Percentiles rank a stretch among this genome's conserved stretches.
Evolutionary conservation across 2,329 filamentous ascomycete genomes (phyloP).

Genomic region (Exophiala calicioides): DNA sequence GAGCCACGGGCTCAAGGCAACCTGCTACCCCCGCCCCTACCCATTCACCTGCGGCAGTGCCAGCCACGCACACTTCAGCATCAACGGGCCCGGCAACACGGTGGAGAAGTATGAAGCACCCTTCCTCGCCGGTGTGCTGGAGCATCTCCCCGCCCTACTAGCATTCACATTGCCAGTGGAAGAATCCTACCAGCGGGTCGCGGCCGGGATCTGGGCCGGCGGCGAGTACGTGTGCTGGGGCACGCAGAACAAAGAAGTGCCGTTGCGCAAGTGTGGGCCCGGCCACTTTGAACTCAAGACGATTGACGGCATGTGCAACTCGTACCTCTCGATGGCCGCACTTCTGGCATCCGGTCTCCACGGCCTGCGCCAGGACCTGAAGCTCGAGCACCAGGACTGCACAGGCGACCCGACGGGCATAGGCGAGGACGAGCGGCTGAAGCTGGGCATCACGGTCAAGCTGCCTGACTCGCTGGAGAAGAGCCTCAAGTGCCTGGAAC

Average conservation of each 20-base stretch:
- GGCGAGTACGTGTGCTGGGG: constrained; percentile 79
- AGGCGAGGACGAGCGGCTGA: constrained; percentile 33
- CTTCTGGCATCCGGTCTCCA: constrained; percentile 61
- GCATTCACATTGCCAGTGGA: constrained; percentile 69
- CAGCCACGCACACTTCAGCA: constrained; percentile 69
- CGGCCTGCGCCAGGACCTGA: constrained; percentile 48
- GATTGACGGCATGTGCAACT: constrained; percentile 77
- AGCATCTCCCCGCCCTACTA: constrained; percentile 64
- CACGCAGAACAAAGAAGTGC: constrained; percentile 75
- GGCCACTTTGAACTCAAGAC: constrained; percentile 78
- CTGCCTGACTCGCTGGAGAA: constrained; percentile 40
- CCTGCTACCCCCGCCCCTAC: constrained; percentile 72
- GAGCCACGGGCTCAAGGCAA: constrained; percentile 64
- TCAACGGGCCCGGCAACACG: constrained; percentile 50
- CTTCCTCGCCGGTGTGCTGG: constrained; percentile 73
- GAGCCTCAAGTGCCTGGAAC: constrained; percentile 38
- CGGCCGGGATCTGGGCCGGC: constrained; percentile 74
- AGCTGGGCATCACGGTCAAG: constrained; percentile 40
- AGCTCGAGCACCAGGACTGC: constrained; percentile 38
- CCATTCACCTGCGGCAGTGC: constrained; percentile 61
- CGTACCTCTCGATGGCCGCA: constrained; percentile 68
- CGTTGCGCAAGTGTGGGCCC: constrained; percentile 65
- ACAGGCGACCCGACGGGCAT: constrained; percentile 38
- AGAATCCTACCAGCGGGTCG: constrained; percentile 68
- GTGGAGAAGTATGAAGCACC: constrained; percentile 48